Percentiles rank a stretch among this genome's conserved stretches.
These are phyloP conservation scores for Cutaneotrichosporon cavernicola DNA, from an alignment of 1,284 basidiomycete species.

Conservation along the genomic window DNA sequence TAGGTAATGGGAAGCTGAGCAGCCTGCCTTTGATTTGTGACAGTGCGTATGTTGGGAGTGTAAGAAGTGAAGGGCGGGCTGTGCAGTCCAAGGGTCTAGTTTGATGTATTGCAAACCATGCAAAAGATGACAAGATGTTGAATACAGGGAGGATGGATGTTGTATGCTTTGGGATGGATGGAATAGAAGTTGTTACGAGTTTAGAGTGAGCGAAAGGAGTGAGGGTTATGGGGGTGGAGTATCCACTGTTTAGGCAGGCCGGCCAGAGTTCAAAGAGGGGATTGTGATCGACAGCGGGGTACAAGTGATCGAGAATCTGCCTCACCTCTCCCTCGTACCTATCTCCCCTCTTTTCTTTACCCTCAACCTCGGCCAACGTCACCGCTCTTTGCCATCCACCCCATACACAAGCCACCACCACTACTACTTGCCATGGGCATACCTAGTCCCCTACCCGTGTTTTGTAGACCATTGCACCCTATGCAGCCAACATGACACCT, in stretches of 20 bases:
- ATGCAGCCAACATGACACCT: no score
- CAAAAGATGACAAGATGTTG: not conserved
- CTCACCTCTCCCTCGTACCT: not conserved
- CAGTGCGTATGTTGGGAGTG: not conserved
- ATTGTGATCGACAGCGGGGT: not conserved
- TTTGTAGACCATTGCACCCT: no score
- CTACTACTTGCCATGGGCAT: no score
- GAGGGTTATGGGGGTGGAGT: not conserved
- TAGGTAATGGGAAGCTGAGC: not conserved
- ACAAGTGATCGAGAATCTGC: conserved; percentile 1
- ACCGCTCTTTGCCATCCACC: not conserved
- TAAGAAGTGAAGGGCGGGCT: not conserved
- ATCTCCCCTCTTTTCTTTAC: not conserved
- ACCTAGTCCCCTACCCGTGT: no score
- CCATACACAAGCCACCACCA: no score
- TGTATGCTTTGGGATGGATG: not conserved
- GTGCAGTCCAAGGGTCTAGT: no score
- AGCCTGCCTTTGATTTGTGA: not conserved
- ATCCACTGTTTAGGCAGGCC: no score
- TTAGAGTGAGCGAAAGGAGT: not conserved
- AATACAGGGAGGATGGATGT: not conserved
- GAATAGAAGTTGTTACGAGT: not conserved
- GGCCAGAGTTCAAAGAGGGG: not conserved
- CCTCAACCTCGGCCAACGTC: not conserved
- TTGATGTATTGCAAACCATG: no score